Percentiles rank a stretch among this genome's conserved stretches.
Conservation (phyloP, 2,329 filamentous ascomycete species). For the Trichoderma brevicompactum region DNA sequence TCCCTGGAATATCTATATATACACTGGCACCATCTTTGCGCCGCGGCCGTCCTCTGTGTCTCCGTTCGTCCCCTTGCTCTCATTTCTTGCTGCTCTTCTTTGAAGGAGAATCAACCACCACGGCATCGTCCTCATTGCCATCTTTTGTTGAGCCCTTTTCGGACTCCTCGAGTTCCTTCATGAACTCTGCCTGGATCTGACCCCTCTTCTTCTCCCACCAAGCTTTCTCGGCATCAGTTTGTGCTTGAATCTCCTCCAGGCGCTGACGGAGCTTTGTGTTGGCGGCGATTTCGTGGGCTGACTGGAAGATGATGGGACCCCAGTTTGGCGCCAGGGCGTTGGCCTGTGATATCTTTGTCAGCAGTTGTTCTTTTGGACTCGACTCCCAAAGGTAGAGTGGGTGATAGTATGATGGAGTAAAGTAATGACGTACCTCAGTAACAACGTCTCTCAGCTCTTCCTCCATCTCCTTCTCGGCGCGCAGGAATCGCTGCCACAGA, state of each 20-base stretch:
- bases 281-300: constrained; percentile 91
- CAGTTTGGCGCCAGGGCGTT: constrained; percentile 87
- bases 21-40: background rate
- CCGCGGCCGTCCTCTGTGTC: background rate
- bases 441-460: constrained; percentile 94
- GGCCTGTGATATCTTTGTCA: constrained; percentile 60
- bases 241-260: constrained; percentile 74
- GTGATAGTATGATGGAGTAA: background rate
- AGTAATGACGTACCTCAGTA: constrained; percentile 67
- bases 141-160: constrained; percentile 50
- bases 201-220: constrained; percentile 91
- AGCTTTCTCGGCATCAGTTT: constrained; percentile 73
- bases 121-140: constrained; percentile 54
- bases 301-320: constrained; percentile 96
- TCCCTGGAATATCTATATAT: constrained; percentile 11
- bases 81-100: constrained; percentile 27
- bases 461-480: constrained; percentile 97
- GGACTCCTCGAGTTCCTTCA: constrained; percentile 79
- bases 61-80: background rate
- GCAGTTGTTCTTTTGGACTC: background rate
- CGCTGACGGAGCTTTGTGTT: constrained; percentile 77
- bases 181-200: constrained; percentile 74
- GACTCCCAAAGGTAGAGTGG: background rate
- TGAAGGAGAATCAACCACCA: constrained; percentile 67
- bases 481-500: constrained; percentile 87